Evolutionary conservation across 1,139 yeast genomes (phyloP).

Genomic region (Candida sanyaensis): DNA sequence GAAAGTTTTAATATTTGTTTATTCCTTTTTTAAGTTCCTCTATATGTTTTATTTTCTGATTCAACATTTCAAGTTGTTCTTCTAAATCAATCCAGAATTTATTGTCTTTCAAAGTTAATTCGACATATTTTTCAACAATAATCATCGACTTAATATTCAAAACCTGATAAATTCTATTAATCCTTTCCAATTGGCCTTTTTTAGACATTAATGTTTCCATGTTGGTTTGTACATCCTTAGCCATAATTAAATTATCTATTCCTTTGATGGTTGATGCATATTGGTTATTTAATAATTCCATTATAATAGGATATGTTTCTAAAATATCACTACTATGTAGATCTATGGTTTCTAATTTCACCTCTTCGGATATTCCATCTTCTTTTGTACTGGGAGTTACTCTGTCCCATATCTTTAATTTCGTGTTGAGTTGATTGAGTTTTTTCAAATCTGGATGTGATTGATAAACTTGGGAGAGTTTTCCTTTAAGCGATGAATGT

Average conservation of each 20-base stretch:
- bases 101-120: conserved; percentile 24
- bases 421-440: conserved; percentile 21
- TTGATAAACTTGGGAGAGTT: conserved; percentile 19
- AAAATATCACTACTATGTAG: conserved; percentile 17
- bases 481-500: conserved; percentile 5
- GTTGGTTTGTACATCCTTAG: conserved; percentile 3
- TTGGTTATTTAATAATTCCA: conserved; percentile 25
- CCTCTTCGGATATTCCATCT: conserved; percentile 10
- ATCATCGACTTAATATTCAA: conserved; percentile 31
- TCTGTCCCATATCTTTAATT: conserved; percentile 19
- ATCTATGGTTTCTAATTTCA: conserved; percentile 22
- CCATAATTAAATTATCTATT: conserved; percentile 9
- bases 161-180: conserved; percentile 22
- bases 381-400: background rate
- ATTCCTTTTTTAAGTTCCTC: conserved; percentile 7
- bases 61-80: conserved; percentile 15
- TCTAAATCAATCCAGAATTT: conserved; percentile 27
- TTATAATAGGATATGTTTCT: conserved; percentile 21
- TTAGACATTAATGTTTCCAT: conserved; percentile 4
- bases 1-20: conserved; percentile 11
- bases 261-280: conserved; percentile 22
- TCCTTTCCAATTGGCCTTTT: conserved; percentile 15
- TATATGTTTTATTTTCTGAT: conserved; percentile 10
- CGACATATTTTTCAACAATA: conserved; percentile 29
- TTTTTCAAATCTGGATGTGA: conserved; percentile 23